These are phyloP conservation scores for Solanum raphanifolium DNA, from an alignment of 257 asterid genomes.

Conservation along the genomic window DNA sequence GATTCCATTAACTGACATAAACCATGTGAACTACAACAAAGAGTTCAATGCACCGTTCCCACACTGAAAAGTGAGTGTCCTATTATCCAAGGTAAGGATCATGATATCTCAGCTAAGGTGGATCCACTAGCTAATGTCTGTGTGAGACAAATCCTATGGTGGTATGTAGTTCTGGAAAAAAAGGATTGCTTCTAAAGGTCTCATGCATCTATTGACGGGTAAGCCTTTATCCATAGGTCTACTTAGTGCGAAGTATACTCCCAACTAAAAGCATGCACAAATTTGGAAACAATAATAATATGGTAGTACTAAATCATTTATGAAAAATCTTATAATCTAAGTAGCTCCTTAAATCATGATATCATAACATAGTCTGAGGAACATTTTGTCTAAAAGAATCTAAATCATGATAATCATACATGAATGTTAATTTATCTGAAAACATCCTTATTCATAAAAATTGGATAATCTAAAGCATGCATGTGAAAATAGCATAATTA, in stretches of 20 bases:
- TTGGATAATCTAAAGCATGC: background rate
- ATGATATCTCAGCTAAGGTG: background rate
- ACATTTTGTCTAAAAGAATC: background rate
- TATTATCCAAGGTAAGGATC: background rate
- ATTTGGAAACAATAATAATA: background rate
- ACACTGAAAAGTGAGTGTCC: background rate
- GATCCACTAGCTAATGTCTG: too few relatives aligned
- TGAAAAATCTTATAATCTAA: too few relatives aligned
- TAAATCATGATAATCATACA: background rate
- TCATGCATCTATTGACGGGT: background rate
- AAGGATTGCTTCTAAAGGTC: background rate
- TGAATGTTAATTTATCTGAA: too few relatives aligned
- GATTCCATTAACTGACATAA: background rate
- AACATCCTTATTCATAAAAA: background rate
- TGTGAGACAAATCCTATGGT: too few relatives aligned
- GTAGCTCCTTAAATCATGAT: background rate
- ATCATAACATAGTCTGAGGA: background rate
- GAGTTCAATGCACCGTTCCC: background rate
- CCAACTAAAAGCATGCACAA: background rate
- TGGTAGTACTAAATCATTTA: background rate
- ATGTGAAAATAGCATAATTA: too few relatives aligned
- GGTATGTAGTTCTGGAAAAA: background rate
- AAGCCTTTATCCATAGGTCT: background rate
- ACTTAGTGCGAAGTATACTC: background rate
- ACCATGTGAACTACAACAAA: background rate